These are phyloP conservation scores for Cladophialophora chaetospira DNA, from an alignment of 2,329 filamentous ascomycete species.

Conservation along the genomic window DNA sequence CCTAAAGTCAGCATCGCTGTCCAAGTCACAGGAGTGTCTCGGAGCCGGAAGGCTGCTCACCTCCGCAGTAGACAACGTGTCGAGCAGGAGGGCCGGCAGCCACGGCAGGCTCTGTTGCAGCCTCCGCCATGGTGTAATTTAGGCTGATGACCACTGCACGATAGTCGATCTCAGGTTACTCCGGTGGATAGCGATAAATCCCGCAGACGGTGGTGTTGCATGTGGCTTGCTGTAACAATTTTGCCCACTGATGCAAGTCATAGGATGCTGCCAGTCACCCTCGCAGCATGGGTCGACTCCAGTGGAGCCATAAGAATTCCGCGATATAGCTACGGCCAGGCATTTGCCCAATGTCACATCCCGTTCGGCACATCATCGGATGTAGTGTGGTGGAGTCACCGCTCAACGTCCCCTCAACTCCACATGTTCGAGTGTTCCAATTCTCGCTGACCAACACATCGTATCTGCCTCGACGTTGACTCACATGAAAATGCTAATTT, in stretches of 20 bases:
- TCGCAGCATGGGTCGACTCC: neutral
- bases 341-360: neutral
- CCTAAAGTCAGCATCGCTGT: constrained; percentile 22
- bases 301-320: too few species aligned
- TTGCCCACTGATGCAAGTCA: constrained; percentile 6
- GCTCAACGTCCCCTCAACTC: neutral
- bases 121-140: constrained; percentile 28
- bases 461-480: neutral
- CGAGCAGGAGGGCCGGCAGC: constrained; percentile 51
- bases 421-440: constrained; percentile 6
- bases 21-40: neutral
- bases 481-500: neutral
- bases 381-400: too few species aligned
- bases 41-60: constrained; percentile 41
- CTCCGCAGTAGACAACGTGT: constrained; percentile 63
- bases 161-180: constrained; percentile 20
- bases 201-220: constrained; percentile 18
- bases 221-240: constrained; percentile 18
- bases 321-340: neutral
- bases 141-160: constrained; percentile 18
- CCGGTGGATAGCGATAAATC: constrained; percentile 17
- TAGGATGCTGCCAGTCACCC: constrained; percentile 3
- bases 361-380: constrained; percentile 7
- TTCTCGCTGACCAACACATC: constrained; percentile 3
- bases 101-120: constrained; percentile 35